These are phyloP conservation scores for Ormosia emarginata DNA, from an alignment of 306 rosid species.

Conservation along the genomic window DNA sequence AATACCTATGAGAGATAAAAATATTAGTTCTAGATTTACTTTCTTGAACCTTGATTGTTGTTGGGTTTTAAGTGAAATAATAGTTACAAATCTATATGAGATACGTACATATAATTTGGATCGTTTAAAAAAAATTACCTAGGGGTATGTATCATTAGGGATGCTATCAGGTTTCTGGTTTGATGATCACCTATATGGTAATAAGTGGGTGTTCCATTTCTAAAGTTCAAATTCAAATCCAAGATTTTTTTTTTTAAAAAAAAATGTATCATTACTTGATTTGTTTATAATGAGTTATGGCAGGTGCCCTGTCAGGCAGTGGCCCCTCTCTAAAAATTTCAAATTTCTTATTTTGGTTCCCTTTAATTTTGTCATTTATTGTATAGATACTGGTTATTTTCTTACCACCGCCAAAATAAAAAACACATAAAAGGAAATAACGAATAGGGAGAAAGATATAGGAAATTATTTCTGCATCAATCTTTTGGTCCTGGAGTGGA, in stretches of 20 bases:
- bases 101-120: neutral
- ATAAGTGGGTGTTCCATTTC: too few relatives aligned
- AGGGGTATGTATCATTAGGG: too few relatives aligned
- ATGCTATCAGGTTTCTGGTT: too few relatives aligned
- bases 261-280: neutral
- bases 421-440: neutral
- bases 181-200: too few relatives aligned
- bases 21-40: neutral
- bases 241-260: too few relatives aligned
- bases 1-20: too few relatives aligned
- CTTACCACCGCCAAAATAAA: neutral
- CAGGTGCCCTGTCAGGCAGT: neutral
- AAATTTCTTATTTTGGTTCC: neutral
- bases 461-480: neutral
- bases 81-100: neutral
- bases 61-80: neutral
- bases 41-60: neutral
- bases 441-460: neutral
- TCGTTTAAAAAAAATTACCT: too few relatives aligned
- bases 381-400: neutral
- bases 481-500: neutral
- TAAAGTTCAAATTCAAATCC: too few relatives aligned
- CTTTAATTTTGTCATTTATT: neutral
- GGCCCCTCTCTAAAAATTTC: neutral
- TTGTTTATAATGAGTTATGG: neutral